phyloP scores from a whole-genome alignment of 176 grass and related monocot genomes.

The Saccharum officinarum region DNA sequence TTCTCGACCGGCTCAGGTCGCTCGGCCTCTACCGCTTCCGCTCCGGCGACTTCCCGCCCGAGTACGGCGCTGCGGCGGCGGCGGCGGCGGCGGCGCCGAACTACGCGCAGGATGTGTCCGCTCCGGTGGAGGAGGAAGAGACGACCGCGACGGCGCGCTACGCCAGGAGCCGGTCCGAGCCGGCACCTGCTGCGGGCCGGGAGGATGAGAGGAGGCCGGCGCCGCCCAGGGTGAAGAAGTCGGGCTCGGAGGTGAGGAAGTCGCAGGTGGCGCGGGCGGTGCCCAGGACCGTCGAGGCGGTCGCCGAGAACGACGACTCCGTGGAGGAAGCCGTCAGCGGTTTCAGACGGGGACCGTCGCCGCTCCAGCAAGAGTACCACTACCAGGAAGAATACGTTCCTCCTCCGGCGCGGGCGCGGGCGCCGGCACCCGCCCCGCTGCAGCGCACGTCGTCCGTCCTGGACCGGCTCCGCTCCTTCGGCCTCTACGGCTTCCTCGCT shows the following conservation, averaged over 20 bases:
- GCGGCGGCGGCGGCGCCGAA: not conserved
- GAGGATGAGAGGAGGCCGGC: not conserved
- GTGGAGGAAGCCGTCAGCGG: constrained; percentile 35
- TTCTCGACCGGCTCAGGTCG: constrained; percentile 67
- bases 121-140: not conserved
- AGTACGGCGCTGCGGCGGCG: not conserved
- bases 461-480: constrained; percentile 67
- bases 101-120: not conserved
- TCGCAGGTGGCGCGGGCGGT: not conserved
- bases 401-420: not conserved
- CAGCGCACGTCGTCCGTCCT: constrained; percentile 57
- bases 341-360: constrained; percentile 31
- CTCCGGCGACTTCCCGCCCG: constrained; percentile 66
- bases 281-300: not conserved
- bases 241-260: constrained; percentile 21
- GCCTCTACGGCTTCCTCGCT: constrained; percentile 52
- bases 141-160: not conserved
- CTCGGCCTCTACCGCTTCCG: constrained; percentile 67
- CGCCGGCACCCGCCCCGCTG: constrained; percentile 7
- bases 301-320: constrained; percentile 17
- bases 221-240: constrained; percentile 15
- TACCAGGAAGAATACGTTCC: constrained; percentile 34
- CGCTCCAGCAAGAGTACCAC: constrained; percentile 3
- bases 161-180: constrained; percentile 47
- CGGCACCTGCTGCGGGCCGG: constrained; percentile 6